Evolutionary conservation across 2,329 filamentous ascomycete genomes (phyloP), one percentile per base, ranked within the genome.

Genomic region (Lecanicillium sp.): DNA sequence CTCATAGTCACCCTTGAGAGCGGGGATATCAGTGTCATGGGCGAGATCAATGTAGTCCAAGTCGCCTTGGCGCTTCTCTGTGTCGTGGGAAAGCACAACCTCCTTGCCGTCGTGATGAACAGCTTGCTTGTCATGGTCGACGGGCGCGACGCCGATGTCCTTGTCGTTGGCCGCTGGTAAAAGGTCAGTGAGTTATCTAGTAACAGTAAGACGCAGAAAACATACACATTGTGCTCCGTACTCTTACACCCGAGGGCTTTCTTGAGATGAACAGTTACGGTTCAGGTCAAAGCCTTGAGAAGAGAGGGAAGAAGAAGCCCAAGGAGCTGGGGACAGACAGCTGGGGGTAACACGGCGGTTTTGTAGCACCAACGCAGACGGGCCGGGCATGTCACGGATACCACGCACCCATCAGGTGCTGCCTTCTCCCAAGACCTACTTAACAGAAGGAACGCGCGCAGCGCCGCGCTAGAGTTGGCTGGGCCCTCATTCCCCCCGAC

Each of bases 1-100:
- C 54, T 71, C 67, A 50, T 56, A 58, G 39, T 54, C 54, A 15
- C 43, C 35, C 6, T 54, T 51, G 17, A 53, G 24, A 20, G 54
- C 51, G 32, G 53, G 54, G 20, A 51, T 41, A 9, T 45, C 48
- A 30, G 49, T 33, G 11, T 44, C 38, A 6, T 14, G 11, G 20
- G 39, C 47, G 26, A 24, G 32, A 27, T 38, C 15, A 38, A 6
- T 9, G 35, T 38, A 20, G 19, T 38, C 15, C 15, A 38, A 14
- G 24, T 36, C 32, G 7, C n/a, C 8, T 20, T 44, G 12, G 6
- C 37, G 24, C 40, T 49, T 44, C 14, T 49, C 23, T 15, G 32
- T 6, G 6, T 35, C 32, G n/a, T n/a, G n/a, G n/a, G n/a, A n/a
- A n/a, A n/a, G n/a, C n/a, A n/a, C n/a, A n/a, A n/a, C n/a, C n/a